Base-by-base conservation (phyloP, 2,329 filamentous ascomycete species). In the Colletotrichum scovillei region DNA sequence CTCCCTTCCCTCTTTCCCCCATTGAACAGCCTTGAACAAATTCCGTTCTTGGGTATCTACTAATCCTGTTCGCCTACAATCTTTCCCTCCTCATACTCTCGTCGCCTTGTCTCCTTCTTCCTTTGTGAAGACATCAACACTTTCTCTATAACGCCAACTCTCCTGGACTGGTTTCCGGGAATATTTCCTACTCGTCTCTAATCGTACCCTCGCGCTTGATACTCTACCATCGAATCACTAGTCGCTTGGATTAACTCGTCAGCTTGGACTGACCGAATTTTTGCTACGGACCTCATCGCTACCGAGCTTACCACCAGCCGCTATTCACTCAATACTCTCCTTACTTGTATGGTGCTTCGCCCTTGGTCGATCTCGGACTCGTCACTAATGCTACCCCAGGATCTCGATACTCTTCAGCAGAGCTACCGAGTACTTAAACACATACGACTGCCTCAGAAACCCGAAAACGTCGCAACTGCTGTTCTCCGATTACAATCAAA, bases 21-120 rank as follows among this genome's bases (percentile, higher is more conserved):
- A 60, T 62, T 28, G 62, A 73, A 73, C 56, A 66, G 35, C 52
- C 6, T 35, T 19, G 71, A 49, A 65, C 35, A 53, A 11, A 53
- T 52, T 24, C 32, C 59, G 63, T 63, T 58, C 58, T 53, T 35
- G 56, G 72, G 49, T 8, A 53, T 59, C 19, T 26, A 35, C 28
- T 72, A 74, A 74, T 67, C 26, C 52, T 74, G 72, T 72, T 72
- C 72, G 56, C 63, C 5, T 68, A 46, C 68, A 74, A 56, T 74
- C 63, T 24, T 72, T 74, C 63, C 63, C 32, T 46, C 42, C 42
- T 49, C 19, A 49, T 22, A 49, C 19, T 19, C 42, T 49, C 42
- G 7, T n/a, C 42, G 4, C 42, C 42, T 49, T 59, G 46, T 55
- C 46, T 24, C 22, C 56, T 56, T 46, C 35, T 32, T 28, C 24